phyloP scores from a whole-genome alignment of 768 basidiomycete genomes.

The Tricholoma hemisulphureum region DNA sequence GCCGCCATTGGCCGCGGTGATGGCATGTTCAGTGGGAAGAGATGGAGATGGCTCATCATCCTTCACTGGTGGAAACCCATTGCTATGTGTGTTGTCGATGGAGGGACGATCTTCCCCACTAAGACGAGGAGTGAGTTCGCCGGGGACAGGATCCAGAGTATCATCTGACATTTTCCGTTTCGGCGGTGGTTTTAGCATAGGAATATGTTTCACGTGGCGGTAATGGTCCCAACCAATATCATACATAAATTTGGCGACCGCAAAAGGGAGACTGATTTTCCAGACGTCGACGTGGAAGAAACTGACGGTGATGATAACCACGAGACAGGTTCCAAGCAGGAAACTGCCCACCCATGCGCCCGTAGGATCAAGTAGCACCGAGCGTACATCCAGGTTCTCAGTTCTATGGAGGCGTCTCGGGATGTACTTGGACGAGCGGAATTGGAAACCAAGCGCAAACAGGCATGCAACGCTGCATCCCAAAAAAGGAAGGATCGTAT shows the following conservation, averaged over 20 bases:
- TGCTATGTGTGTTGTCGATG: background rate
- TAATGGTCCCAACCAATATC: constrained; percentile 65
- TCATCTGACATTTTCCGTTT: constrained; percentile 13
- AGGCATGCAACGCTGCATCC: constrained; percentile 65
- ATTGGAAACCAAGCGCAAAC: constrained; percentile 56
- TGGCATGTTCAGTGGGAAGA: constrained; percentile 6
- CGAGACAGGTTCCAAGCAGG: constrained; percentile 64
- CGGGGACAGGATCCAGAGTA: background rate
- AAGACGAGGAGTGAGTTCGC: background rate
- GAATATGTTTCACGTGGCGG: constrained; percentile 31
- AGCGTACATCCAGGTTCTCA: constrained; percentile 46
- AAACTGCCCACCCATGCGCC: constrained; percentile 74
- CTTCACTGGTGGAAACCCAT: background rate
- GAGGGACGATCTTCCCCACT: background rate
- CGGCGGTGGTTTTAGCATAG: constrained; percentile 18
- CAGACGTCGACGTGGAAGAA: constrained; percentile 78
- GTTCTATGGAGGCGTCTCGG: constrained; percentile 42
- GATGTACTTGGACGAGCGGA: constrained; percentile 52
- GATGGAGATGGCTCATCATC: background rate
- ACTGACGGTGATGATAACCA: constrained; percentile 73
- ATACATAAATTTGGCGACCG: constrained; percentile 63
- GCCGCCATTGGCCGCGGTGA: background rate
- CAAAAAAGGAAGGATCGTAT: constrained; percentile 79
- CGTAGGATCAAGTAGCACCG: constrained; percentile 67
- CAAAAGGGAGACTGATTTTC: constrained; percentile 83